These are phyloP conservation scores for Hyaloscypha bicolor DNA, from an alignment of 495 filamentous ascomycete species.

Conservation along the genomic window DNA sequence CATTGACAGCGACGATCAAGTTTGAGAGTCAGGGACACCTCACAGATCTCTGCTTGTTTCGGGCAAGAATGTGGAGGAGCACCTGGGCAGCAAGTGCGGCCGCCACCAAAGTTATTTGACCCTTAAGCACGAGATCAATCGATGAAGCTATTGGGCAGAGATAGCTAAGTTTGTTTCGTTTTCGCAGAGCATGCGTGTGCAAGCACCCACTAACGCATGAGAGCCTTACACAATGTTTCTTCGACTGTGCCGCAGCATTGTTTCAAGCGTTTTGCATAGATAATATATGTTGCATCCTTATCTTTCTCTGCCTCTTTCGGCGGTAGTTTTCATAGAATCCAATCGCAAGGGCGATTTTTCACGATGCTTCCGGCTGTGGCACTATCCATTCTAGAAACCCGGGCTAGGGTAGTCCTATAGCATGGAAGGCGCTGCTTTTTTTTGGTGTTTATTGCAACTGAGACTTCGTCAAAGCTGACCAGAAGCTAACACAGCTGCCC, in stretches of 20 bases:
- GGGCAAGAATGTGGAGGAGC: background rate
- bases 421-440: conserved; percentile 10
- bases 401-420: conserved; percentile 12
- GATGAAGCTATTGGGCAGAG: background rate
- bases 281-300: conserved; percentile 9
- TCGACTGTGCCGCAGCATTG: conserved; percentile 25
- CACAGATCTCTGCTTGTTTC: conserved; percentile 13
- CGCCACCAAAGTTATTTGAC: background rate
- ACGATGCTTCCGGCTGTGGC: background rate
- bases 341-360: conserved; percentile 7
- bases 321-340: background rate
- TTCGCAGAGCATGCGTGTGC: background rate
- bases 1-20: conserved; percentile 8
- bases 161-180: conserved; percentile 17
- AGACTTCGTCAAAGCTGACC: background rate
- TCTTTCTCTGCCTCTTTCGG: conserved; percentile 4
- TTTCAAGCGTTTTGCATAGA: conserved; percentile 25
- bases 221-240: background rate
- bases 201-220: conserved; percentile 19
- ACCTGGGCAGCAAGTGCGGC: conserved; percentile 11
- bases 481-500: background rate
- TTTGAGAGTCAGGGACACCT: background rate
- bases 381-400: conserved; percentile 6
- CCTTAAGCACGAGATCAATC: background rate
- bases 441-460: conserved; percentile 2